Base-by-base conservation (phyloP, 2,329 filamentous ascomycete genomes). In the Scedosporium minutisporum region DNA sequence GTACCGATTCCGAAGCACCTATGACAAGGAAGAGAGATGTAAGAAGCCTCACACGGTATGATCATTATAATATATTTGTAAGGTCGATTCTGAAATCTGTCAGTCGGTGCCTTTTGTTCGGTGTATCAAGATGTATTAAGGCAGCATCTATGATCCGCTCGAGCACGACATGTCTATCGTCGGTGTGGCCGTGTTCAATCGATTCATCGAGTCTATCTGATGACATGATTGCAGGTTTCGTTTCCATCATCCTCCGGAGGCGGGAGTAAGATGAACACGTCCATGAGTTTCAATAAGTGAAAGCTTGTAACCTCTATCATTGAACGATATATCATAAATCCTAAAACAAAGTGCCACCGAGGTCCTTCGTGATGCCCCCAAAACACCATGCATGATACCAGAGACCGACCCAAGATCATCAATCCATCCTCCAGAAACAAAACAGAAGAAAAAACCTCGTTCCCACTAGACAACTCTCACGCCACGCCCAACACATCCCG, bases 401-500 rank as follows among this genome's bases (percentile, higher is more conserved):
- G 14, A 18, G 9, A 38, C 21, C 18, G 16, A 16, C 42, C 41
- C 14, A 18, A 51, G 27, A 51, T 27, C n/a, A 44, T 46, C 58
- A n/a, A n/a, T 18, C 58, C 18, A n/a, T 18, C 27, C 6, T 21
- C 38, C 7, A 27, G 18, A 61, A 38, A 14, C 46, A 23, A 23
- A 51, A 21, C n/a, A n/a, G n/a, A n/a, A 18, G 16, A 18, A 51
- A 21, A 23, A 51, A 23, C 12, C 33, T 10, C 5, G 66, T n/a
- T 58, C 65, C 64, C 71, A 73, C 63, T 48, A 48, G 4, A 80
- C 62, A 60, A 73, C 73, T 66, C 85, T 78, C 63, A 90, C 81
- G 10, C 84, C 89, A 64, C 82, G 78, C 1, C 89, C 89, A n/a
- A 91, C 87, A 68, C 84, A 88, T 14, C 86, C 80, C 12, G 89